Evolutionary conservation across 78 protist genomes (phyloP).

Genomic region (Cyanophora paradoxa): DNA sequence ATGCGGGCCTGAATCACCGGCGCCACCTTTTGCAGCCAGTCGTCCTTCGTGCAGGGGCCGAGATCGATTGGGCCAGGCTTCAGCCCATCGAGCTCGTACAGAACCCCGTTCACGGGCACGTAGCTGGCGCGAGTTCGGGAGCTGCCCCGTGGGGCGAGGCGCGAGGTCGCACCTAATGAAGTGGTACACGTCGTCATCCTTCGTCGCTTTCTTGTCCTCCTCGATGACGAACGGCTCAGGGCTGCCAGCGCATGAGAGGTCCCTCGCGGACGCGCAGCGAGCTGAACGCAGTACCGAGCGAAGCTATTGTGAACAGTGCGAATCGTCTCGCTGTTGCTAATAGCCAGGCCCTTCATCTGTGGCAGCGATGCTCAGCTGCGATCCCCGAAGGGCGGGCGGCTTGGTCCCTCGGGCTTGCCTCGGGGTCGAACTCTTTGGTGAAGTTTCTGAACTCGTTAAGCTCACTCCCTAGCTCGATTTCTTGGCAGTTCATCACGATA

Average conservation of each 20-base stretch:
- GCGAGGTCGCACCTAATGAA: no score
- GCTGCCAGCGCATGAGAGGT: no score
- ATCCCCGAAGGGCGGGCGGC: neutral
- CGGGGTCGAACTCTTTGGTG: conserved; percentile 59
- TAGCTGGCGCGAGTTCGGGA: no score
- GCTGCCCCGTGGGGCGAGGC: no score
- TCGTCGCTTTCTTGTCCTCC: conserved; percentile 4
- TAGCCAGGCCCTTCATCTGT: conserved; percentile 70
- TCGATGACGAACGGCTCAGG: conserved; percentile 66
- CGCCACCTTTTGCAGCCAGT: conserved; percentile 37
- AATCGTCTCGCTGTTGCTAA: conserved; percentile 65
- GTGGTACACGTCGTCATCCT: conserved; percentile 80
- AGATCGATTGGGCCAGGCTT: conserved; percentile 65
- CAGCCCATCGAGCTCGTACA: conserved; percentile 93
- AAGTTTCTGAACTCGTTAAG: conserved; percentile 62
- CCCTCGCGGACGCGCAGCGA: no score
- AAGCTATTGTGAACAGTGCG: conserved; percentile 77
- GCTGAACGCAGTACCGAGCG: no score
- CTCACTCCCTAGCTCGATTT: conserved; percentile 64
- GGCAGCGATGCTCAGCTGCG: neutral
- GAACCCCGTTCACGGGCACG: conserved; percentile 69
- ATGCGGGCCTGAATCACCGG: conserved; percentile 64
- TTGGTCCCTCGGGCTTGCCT: no score
- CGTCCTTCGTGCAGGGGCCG: neutral
- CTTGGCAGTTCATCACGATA: conserved; percentile 74